These are phyloP conservation scores for Penicillium brasilianum DNA, from an alignment of 2,329 filamentous ascomycete species.

Conservation along the genomic window DNA sequence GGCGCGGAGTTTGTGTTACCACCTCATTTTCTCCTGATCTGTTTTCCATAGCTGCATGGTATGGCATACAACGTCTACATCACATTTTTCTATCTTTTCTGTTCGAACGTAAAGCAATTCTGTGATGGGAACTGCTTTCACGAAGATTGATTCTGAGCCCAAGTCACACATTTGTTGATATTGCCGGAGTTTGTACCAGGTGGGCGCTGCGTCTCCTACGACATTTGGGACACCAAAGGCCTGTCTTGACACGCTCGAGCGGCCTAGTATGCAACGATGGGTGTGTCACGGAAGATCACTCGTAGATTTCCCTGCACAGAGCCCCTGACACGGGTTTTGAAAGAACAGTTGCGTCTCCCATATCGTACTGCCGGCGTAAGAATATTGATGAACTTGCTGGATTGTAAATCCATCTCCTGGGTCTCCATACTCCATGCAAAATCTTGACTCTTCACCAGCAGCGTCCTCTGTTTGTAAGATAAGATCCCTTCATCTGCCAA, in stretches of 20 bases:
- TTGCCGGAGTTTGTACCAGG: neutral
- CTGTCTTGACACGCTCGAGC: neutral
- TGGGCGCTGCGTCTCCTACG: neutral
- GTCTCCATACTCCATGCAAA: neutral
- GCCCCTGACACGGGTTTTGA: neutral
- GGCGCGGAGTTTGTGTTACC: conserved; percentile 22
- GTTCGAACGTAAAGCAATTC: neutral
- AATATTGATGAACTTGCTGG: neutral
- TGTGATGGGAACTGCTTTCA: neutral
- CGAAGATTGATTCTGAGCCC: no score
- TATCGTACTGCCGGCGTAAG: neutral
- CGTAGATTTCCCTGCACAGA: neutral
- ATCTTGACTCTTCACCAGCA: neutral
- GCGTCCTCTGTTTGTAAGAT: neutral
- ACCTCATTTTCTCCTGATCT: conserved; percentile 5
- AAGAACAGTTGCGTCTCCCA: neutral
- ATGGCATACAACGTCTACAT: conserved; percentile 1
- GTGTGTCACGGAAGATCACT: neutral
- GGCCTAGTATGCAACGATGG: neutral
- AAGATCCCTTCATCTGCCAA: neutral
- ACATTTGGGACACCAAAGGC: neutral
- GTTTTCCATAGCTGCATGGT: neutral
- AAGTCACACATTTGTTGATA: neutral
- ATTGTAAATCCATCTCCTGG: neutral
- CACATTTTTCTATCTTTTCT: neutral